These are phyloP conservation scores for Pachysolen tannophilus DNA, from an alignment of 805 yeast genomes.

Conservation along the genomic window DNA sequence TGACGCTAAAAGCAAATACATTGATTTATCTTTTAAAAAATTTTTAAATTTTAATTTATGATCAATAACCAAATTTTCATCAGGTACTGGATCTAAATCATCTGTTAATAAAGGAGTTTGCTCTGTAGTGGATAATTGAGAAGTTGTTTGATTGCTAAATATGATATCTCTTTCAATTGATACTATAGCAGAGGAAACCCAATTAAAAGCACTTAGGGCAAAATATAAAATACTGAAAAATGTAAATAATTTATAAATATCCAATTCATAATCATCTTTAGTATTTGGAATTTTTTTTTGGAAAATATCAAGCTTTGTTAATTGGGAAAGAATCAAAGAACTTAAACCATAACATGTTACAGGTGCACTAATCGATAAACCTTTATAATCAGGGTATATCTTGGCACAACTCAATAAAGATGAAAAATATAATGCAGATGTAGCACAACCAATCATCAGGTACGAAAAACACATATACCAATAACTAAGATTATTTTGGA, in stretches of 20 bases:
- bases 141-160: constrained; percentile 20
- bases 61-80: constrained; percentile 12
- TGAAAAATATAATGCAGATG: constrained; percentile 65
- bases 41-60: constrained; percentile 14
- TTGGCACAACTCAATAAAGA: constrained; percentile 77
- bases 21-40: constrained; percentile 43
- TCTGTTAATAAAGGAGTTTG: constrained; percentile 9
- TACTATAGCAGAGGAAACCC: constrained; percentile 58
- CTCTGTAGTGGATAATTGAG: constrained; percentile 11
- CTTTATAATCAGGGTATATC: constrained; percentile 67
- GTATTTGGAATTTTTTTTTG: constrained; percentile 12
- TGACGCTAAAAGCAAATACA: constrained; percentile 56
- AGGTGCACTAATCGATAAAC: constrained; percentile 81
- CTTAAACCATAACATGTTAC: constrained; percentile 84
- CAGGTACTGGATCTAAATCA: constrained; percentile 14
- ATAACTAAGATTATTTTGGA: constrained; percentile 20
- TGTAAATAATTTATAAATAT: constrained; percentile 44
- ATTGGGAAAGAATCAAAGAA: constrained; percentile 65
- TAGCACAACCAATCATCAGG: constrained; percentile 58
- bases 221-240: constrained; percentile 47
- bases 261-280: too few species aligned
- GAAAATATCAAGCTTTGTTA: constrained; percentile 37
- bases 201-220: constrained; percentile 48
- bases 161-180: constrained; percentile 45
- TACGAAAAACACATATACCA: constrained; percentile 40